These are phyloP conservation scores for Claviceps maximensis DNA, from an alignment of 2,329 filamentous ascomycete species.

Conservation along the genomic window DNA sequence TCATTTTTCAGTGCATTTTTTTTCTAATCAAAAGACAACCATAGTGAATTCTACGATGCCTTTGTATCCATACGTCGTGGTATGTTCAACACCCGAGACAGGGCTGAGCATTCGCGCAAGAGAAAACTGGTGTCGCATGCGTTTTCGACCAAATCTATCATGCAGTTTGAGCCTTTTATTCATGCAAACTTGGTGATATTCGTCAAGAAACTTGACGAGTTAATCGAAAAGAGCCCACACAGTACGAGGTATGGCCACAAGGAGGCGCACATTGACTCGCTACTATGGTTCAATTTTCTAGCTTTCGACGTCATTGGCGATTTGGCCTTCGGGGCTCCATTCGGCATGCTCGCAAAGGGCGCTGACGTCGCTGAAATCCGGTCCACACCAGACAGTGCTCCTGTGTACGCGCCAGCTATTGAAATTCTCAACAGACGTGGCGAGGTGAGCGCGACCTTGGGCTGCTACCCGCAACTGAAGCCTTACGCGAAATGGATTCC, in stretches of 20 bases:
- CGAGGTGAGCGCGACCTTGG: conserved; percentile 71
- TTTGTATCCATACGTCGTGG: conserved; percentile 80
- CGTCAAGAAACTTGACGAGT: conserved; percentile 56
- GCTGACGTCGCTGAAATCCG: conserved; percentile 65
- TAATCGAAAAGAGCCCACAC: conserved; percentile 34
- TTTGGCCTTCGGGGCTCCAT: conserved; percentile 38
- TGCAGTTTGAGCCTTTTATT: conserved; percentile 82
- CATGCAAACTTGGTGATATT: conserved; percentile 65
- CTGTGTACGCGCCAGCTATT: conserved; percentile 64
- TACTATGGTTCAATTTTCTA: conserved; percentile 57
- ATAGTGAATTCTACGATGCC: conserved; percentile 75
- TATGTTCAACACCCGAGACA: conserved; percentile 79
- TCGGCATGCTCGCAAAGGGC: conserved; percentile 61
- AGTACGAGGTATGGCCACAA: conserved; percentile 40
- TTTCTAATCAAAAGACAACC: neutral
- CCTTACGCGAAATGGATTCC: conserved; percentile 71
- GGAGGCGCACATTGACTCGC: conserved; percentile 55
- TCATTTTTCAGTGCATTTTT: too few species aligned
- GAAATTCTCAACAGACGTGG: conserved; percentile 81
- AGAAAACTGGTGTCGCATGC: conserved; percentile 80
- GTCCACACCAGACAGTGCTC: conserved; percentile 42
- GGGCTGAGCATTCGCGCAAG: conserved; percentile 74
- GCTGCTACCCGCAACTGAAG: conserved; percentile 59
- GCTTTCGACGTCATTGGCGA: conserved; percentile 38
- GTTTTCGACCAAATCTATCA: conserved; percentile 69